Evolutionary conservation across 441 rosid genomes (phyloP).

Genomic region (Aquilaria agallochum): DNA sequence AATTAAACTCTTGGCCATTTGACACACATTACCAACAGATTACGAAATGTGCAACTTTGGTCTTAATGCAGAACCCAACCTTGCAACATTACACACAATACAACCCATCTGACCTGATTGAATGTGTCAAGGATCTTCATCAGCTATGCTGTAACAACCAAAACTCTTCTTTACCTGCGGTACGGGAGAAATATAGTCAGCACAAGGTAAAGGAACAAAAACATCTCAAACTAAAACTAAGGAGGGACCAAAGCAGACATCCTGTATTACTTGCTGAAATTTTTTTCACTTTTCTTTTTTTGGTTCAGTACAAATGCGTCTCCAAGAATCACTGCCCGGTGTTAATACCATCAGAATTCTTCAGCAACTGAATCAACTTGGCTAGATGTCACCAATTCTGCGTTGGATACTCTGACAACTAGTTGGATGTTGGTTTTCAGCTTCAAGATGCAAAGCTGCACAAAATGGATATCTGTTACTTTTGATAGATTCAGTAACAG

Average conservation of each 20-base stretch:
- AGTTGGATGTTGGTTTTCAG: no score
- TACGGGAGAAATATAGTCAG: constrained; percentile 87
- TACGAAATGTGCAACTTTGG: constrained; percentile 4
- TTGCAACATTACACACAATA: constrained; percentile 83
- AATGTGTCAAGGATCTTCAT: constrained; percentile 72
- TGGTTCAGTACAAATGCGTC: constrained; percentile 73
- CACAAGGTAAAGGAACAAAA: constrained; percentile 53
- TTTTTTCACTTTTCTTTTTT: neutral
- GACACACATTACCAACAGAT: constrained; percentile 1
- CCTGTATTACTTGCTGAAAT: no score
- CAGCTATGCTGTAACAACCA: constrained; percentile 46
- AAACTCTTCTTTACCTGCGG: constrained; percentile 55
- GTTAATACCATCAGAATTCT: constrained; percentile 62
- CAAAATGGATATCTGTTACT: no score
- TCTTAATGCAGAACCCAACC: constrained; percentile 54
- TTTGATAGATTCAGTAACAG: no score
- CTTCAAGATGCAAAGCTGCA: no score
- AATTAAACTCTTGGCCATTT: neutral
- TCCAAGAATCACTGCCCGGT: constrained; percentile 82
- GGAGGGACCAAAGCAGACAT: no score
- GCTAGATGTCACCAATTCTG: constrained; percentile 26
- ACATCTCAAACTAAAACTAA: no score
- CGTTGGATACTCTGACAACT: constrained; percentile 28
- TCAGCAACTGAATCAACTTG: constrained; percentile 30
- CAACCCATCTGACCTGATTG: constrained; percentile 54